Base-by-base conservation (phyloP, 2,329 filamentous ascomycete species). In the Coniochaeta pulveracea region DNA sequence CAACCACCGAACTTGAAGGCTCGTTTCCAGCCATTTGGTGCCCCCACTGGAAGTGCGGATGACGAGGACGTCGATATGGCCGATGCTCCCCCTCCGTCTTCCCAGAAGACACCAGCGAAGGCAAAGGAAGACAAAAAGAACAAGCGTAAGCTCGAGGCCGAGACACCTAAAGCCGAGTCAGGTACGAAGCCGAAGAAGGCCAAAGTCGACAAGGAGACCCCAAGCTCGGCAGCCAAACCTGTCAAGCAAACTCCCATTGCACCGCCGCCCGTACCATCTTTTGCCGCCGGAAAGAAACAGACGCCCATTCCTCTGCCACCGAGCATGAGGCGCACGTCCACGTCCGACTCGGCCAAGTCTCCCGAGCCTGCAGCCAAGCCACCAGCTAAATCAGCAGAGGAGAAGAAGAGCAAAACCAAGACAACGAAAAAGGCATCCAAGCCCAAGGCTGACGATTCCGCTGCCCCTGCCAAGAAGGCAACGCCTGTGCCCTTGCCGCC, bases 1-100 rank as follows among this genome's bases (percentile, higher is more conserved):
- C 82, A 86, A 50, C 80, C 82, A 2, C 64, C 69, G 45, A 78
- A 75, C 6, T 57, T 88, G 34, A 74, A 68, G 46, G 69, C 76
- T 54, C 72, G 80, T 21, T 85, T 72, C 53, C 67, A 68, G 34
- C 80, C 81, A 1, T 69, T 80, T 27, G 81, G 81, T 18, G 62
- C 72, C 26, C 42, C 58, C 7, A 50, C 45, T 16, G 44, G 46
- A 9, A 26, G 36, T 8, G 32, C 39, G 43, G 49, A 50, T 10
- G 61, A 66, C 11, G 59, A 57, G 5, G 61, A 61, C 37, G 51
- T 57, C 5, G 62, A 66, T 39, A 66, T 68, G 63, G 41, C 45
- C 0, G 54, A 61, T 18, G 57, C 57, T 2, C 47, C 61, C n/a
- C 34, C 42, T n/a, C 29, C 3, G 34, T 48, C 30, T 40, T 33